A percentile compares a stretch with the other conserved stretches of the same genome.
phyloP scores from a whole-genome alignment of 768 basidiomycete species.

The Hortiboletus campestris region DNA sequence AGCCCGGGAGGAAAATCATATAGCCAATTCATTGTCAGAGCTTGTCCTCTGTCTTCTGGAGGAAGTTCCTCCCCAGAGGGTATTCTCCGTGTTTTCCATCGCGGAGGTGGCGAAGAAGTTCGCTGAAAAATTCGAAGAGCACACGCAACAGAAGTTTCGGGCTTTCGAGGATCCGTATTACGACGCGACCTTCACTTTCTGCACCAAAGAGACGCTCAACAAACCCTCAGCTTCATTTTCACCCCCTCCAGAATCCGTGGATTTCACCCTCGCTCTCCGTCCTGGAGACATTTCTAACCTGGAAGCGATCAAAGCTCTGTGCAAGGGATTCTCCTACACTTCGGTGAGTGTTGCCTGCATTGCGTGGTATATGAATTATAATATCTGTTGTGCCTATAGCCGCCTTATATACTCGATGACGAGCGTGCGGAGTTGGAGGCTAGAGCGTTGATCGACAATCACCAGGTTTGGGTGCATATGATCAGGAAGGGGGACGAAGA shows the following conservation, averaged over 20 bases:
- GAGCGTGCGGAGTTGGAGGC: conserved; percentile 53
- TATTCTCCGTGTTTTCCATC: conserved; percentile 67
- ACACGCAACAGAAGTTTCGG: conserved; percentile 19
- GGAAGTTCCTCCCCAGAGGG: conserved; percentile 37
- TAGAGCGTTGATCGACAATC: conserved; percentile 40
- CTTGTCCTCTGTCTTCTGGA: conserved; percentile 42
- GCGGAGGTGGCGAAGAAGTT: conserved; percentile 47
- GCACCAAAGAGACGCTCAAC: conserved; percentile 45
- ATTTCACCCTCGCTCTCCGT: conserved; percentile 29
- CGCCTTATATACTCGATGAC: conserved; percentile 50
- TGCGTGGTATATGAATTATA: neutral
- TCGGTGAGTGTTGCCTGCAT: conserved; percentile 43
- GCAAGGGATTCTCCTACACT: conserved; percentile 53
- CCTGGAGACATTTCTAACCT: conserved; percentile 34
- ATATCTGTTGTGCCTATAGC: conserved; percentile 32
- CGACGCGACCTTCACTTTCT: conserved; percentile 54
- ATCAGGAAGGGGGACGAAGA: conserved; percentile 29
- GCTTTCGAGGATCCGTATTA: conserved; percentile 51
- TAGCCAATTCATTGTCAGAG: conserved; percentile 39
- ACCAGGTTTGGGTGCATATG: conserved; percentile 61
- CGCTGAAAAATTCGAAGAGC: conserved; percentile 44
- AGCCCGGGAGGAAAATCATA: conserved; percentile 7
- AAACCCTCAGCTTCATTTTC: neutral
- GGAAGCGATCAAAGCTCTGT: conserved; percentile 43
- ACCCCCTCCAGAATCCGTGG: conserved; percentile 6